phyloP scores from a whole-genome alignment of 2,329 filamentous ascomycete genomes.

The Penicillium sp. region DNA sequence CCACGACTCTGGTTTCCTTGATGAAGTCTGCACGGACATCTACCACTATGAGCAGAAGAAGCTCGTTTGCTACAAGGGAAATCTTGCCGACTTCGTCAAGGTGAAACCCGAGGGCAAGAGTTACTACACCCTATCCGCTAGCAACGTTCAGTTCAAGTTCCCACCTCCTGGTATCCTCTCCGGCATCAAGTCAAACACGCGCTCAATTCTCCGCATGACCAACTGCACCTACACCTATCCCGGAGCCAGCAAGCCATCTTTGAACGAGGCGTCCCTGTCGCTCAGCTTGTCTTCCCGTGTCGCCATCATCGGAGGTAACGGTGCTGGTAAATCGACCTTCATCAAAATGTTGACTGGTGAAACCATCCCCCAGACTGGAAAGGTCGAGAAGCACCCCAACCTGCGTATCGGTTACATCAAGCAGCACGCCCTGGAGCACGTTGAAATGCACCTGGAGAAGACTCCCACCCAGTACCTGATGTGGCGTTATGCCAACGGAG shows the following conservation, averaged over 20 bases:
- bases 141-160: constrained; percentile 95
- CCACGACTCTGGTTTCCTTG: constrained; percentile 97
- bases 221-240: constrained; percentile 94
- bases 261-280: constrained; percentile 84
- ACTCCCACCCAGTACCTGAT: constrained; percentile 98
- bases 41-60: constrained; percentile 99
- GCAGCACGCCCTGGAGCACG: constrained; percentile 98
- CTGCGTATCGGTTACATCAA: constrained; percentile 99
- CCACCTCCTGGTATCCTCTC: constrained; percentile 91
- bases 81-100: constrained; percentile 73
- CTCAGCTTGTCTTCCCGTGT: constrained; percentile 89
- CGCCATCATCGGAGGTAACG: constrained; percentile 95
- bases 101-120: constrained; percentile 92
- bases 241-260: constrained; percentile 83
- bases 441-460: constrained; percentile 99
- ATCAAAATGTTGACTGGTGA: constrained; percentile 98
- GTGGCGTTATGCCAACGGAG: constrained; percentile 97
- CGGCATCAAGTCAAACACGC: constrained; percentile 93
- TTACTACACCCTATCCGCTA: constrained; percentile 93
- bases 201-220: constrained; percentile 93
- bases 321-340: constrained; percentile 96
- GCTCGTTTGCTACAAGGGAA: constrained; percentile 63
- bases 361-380: constrained; percentile 78
- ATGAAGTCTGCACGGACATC: constrained; percentile 97
- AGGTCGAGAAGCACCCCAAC: constrained; percentile 98